phyloP scores from a whole-genome alignment of 1,284 basidiomycete species.

The Ganoderma resinaceum region DNA sequence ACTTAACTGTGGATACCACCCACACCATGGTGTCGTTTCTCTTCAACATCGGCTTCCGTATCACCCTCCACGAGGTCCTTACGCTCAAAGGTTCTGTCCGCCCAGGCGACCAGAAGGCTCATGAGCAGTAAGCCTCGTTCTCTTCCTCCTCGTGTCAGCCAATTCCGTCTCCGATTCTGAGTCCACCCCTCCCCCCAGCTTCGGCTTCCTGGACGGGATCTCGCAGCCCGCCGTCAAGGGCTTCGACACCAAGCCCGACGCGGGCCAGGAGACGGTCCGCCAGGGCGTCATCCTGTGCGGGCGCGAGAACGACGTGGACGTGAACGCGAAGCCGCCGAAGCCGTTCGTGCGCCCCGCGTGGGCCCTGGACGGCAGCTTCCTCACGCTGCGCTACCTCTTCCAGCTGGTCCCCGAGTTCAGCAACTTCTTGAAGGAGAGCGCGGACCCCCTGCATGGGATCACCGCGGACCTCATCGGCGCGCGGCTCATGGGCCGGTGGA shows the following conservation, averaged over 20 bases:
- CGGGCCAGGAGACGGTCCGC: conserved; percentile 42
- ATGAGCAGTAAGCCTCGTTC: conserved; percentile 40
- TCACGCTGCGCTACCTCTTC: conserved; percentile 61
- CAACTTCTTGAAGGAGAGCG: conserved; percentile 52
- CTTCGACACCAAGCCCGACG: conserved; percentile 41
- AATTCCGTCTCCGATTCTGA: not conserved
- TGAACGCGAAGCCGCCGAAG: conserved; percentile 22
- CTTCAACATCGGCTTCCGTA: conserved; percentile 30
- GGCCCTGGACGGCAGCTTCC: conserved; percentile 60
- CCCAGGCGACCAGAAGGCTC: conserved; percentile 43
- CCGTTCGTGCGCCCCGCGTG: conserved; percentile 48
- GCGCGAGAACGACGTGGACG: conserved; percentile 36
- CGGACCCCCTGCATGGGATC: conserved; percentile 45
- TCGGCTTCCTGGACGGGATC: conserved; percentile 51
- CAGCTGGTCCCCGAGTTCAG: conserved; percentile 64
- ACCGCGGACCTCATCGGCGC: conserved; percentile 54
- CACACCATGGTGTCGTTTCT: conserved; percentile 18
- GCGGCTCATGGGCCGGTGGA: conserved; percentile 63
- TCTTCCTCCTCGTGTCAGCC: not conserved
- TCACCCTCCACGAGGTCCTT: conserved; percentile 40
- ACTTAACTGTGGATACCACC: conserved; percentile 23
- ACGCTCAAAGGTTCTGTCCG: conserved; percentile 41
- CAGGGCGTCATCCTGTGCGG: conserved; percentile 46
- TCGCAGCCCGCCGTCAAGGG: conserved; percentile 46
- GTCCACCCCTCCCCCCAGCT: conserved; percentile 28